A percentile compares a stretch with the other conserved stretches of the same genome.
phyloP scores from a whole-genome alignment of 2,329 filamentous ascomycete genomes.

The Ophiostoma montium region DNA sequence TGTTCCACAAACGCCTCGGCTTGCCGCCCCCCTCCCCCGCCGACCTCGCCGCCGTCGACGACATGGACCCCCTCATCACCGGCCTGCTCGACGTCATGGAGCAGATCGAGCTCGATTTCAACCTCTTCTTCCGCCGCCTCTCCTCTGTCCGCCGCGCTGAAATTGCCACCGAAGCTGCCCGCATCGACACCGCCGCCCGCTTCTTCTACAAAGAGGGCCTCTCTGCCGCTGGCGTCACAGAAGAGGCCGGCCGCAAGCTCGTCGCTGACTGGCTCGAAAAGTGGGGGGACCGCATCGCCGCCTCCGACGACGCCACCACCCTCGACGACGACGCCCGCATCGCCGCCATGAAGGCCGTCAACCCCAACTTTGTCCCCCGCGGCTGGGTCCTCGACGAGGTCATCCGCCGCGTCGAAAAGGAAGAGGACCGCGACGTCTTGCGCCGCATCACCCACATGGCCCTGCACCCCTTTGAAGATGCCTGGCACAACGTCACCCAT shows the following conservation, averaged over 20 bases:
- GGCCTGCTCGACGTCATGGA: constrained; percentile 71
- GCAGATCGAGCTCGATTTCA: constrained; percentile 75
- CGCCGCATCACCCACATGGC: constrained; percentile 69
- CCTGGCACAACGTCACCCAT: constrained; percentile 44
- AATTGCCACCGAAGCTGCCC: constrained; percentile 47
- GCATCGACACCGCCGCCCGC: constrained; percentile 48
- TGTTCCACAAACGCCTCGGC: constrained; percentile 72
- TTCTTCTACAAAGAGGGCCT: constrained; percentile 74
- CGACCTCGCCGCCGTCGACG: constrained; percentile 44
- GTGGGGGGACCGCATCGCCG: constrained; percentile 52
- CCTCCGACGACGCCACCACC: constrained; percentile 41
- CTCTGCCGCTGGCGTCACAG: constrained; percentile 32
- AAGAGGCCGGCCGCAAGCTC: constrained; percentile 49
- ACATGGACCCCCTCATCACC: constrained; percentile 74
- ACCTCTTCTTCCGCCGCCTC: constrained; percentile 80
- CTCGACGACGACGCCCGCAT: constrained; percentile 48
- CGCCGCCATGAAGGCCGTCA: constrained; percentile 66
- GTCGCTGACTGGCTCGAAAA: constrained; percentile 68
- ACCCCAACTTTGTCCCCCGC: constrained; percentile 84
- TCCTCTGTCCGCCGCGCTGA: constrained; percentile 47
- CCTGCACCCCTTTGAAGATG: constrained; percentile 70
- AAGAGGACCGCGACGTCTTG: constrained; percentile 66
- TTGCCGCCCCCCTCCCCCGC: constrained; percentile 24
- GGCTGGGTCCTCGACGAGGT: constrained; percentile 90
- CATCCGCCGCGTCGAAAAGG: constrained; percentile 76